These are phyloP conservation scores for Marchantia polymorpha DNA, from an alignment of 225 moss, liverwort and hornwort species.

Conservation along the genomic window DNA sequence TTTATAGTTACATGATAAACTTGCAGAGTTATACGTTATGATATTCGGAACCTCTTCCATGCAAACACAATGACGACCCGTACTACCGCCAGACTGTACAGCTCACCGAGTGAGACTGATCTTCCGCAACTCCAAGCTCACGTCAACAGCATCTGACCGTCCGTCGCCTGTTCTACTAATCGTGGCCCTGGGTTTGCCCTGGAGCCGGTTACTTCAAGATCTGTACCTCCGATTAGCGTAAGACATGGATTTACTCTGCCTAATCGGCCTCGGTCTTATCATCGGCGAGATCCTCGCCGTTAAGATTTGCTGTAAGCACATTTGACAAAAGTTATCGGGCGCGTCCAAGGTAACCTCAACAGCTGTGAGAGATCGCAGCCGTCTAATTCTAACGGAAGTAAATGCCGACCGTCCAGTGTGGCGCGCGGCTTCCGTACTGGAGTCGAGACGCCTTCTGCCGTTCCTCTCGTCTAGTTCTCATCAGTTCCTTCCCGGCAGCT, in stretches of 20 bases:
- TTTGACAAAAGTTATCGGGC: background rate
- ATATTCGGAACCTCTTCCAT: too few relatives aligned
- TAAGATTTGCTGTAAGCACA: background rate
- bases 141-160: background rate
- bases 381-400: constrained; percentile 11
- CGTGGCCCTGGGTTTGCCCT: background rate
- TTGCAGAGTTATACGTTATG: too few relatives aligned
- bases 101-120: too few relatives aligned
- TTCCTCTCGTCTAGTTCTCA: constrained; percentile 1
- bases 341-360: background rate
- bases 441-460: constrained; percentile 5
- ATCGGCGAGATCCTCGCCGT: constrained; percentile 9
- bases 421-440: constrained; percentile 22
- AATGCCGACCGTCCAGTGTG: constrained; percentile 13
- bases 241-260: too few relatives aligned
- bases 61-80: too few relatives aligned
- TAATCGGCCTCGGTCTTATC: too few relatives aligned
- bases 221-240: background rate
- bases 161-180: background rate
- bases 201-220: background rate
- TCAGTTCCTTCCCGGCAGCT: background rate
- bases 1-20: too few relatives aligned
- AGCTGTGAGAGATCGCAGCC: constrained; percentile 17
- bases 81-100: too few relatives aligned
- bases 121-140: background rate